Evolutionary conservation across 345 rosid genomes (phyloP).

Genomic region (Euphorbia peplus): DNA sequence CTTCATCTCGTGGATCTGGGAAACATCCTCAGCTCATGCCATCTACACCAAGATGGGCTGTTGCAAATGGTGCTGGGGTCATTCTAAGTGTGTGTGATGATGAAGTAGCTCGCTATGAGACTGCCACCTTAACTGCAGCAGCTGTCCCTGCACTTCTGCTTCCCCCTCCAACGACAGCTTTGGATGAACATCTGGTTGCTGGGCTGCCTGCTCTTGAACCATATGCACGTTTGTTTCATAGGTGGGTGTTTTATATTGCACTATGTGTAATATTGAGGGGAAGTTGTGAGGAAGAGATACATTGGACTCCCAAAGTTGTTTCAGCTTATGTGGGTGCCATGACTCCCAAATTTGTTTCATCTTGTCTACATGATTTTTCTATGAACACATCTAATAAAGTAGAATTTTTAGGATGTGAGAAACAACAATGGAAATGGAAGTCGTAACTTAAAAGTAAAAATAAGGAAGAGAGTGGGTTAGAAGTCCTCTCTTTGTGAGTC

Average conservation of each 20-base stretch:
- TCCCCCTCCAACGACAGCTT: conserved; percentile 93
- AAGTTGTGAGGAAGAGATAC: neutral
- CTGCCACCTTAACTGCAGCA: conserved; percentile 88
- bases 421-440: neutral
- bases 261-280: neutral
- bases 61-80: conserved; percentile 98
- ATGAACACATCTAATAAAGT: neutral
- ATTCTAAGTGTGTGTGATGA: conserved; percentile 96
- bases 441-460: neutral
- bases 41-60: conserved; percentile 97
- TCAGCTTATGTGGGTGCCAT: neutral
- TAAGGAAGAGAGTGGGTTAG: neutral
- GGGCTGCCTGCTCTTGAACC: conserved; percentile 99
- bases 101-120: conserved; percentile 93
- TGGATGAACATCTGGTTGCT: conserved; percentile 96
- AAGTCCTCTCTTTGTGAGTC: neutral
- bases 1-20: conserved; percentile 91
- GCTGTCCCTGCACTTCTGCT: conserved; percentile 98
- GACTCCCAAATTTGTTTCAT: neutral
- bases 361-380: neutral
- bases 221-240: conserved; percentile 87
- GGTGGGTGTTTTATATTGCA: conserved; percentile 41
- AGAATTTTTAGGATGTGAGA: neutral
- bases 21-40: conserved; percentile 96
- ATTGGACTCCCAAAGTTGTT: neutral